Evolutionary conservation across 495 filamentous ascomycete genomes (phyloP).

Genomic region (Geoglossum glabrum): DNA sequence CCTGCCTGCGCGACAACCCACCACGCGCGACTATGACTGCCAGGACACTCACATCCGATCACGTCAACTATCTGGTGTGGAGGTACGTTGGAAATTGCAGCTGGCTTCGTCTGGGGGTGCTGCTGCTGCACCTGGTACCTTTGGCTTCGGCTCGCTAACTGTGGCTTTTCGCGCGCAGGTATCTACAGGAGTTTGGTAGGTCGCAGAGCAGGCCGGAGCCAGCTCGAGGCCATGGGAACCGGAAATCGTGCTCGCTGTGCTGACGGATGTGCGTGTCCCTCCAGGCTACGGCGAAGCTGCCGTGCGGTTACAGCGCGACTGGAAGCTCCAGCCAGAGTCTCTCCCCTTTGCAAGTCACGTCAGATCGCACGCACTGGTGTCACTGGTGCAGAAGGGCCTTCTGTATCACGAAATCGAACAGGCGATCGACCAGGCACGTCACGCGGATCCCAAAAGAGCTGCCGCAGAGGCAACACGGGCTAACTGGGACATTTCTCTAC

Average conservation of each 20-base stretch:
- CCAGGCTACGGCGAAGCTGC: conserved; percentile 52
- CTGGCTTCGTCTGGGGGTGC: background rate
- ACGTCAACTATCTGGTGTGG: conserved; percentile 97
- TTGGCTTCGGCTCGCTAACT: conserved; percentile 13
- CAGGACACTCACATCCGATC: conserved; percentile 52
- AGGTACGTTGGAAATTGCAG: conserved; percentile 42
- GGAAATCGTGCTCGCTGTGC: background rate
- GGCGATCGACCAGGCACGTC: conserved; percentile 33
- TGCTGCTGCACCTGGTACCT: background rate
- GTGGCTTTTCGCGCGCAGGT: conserved; percentile 30
- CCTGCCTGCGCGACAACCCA: background rate
- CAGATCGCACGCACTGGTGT: conserved; percentile 52
- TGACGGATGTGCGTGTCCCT: conserved; percentile 1
- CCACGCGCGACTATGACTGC: background rate
- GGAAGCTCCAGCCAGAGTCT: conserved; percentile 51
- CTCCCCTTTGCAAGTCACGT: conserved; percentile 61
- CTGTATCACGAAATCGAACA: conserved; percentile 52
- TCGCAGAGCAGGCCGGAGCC: conserved; percentile 7
- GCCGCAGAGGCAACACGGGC: conserved; percentile 6
- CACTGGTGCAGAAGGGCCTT: conserved; percentile 57
- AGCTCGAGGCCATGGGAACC: background rate
- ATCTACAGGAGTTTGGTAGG: conserved; percentile 78
- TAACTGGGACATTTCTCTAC: conserved; percentile 6
- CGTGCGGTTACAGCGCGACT: conserved; percentile 63
- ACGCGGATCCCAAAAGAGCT: conserved; percentile 2